Evolutionary conservation across 2,329 filamentous ascomycete species (phyloP).

Genomic region (Trichoderma harzianum): DNA sequence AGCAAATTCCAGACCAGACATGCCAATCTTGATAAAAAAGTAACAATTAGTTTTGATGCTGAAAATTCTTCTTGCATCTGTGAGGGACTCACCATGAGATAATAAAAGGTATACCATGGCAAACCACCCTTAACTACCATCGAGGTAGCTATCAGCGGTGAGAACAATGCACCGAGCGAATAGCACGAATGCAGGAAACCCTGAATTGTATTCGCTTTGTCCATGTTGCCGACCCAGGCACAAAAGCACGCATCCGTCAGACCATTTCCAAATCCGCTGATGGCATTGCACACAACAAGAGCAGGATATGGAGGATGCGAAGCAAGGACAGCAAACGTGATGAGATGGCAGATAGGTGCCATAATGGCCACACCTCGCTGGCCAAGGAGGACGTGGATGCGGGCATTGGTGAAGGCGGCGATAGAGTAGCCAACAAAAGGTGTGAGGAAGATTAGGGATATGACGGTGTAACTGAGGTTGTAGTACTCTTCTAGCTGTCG

Average conservation of each 20-base stretch:
- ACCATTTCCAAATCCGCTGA: slow-evolving; percentile 67
- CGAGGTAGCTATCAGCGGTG: slow-evolving; percentile 62
- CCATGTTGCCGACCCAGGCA: slow-evolving; percentile 59
- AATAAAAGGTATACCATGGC: slow-evolving; percentile 68
- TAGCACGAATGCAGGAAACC: slow-evolving; percentile 65
- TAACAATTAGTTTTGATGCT: not conserved
- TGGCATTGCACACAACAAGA: slow-evolving; percentile 58
- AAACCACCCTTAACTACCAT: slow-evolving; percentile 59
- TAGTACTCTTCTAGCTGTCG: slow-evolving; percentile 59
- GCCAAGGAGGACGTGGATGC: slow-evolving; percentile 57
- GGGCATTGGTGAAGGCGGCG: slow-evolving; percentile 59
- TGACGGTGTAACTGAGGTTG: slow-evolving; percentile 53
- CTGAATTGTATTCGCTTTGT: slow-evolving; percentile 63
- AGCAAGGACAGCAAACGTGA: slow-evolving; percentile 58
- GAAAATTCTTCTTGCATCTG: not conserved
- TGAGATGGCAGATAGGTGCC: slow-evolving; percentile 57
- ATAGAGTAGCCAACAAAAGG: slow-evolving; percentile 61
- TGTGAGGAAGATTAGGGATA: slow-evolving; percentile 62
- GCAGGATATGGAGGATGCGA: slow-evolving; percentile 64
- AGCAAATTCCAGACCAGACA: slow-evolving; percentile 53
- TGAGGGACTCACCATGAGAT: slow-evolving; percentile 59
- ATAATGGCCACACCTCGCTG: slow-evolving; percentile 65
- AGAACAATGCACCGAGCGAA: slow-evolving; percentile 60
- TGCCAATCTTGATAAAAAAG: slow-evolving; percentile 33
- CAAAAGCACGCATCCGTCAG: slow-evolving; percentile 52